Conservation (phyloP, 306 rosid genomes). For the Coriaria nepalensis region DNA sequence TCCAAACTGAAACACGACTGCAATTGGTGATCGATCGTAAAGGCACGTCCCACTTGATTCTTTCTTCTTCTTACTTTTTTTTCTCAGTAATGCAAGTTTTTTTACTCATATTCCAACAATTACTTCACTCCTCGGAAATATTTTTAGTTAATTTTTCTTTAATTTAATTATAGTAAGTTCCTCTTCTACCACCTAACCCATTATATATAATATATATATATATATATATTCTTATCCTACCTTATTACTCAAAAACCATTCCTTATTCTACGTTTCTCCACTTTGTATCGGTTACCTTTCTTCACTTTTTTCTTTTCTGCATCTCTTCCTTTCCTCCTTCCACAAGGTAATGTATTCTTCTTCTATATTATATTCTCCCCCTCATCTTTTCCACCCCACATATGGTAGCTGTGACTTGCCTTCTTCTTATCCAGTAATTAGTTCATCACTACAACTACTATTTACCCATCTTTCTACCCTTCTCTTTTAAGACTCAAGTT, state of each 20-base stretch:
- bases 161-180: no score
- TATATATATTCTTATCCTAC: constrained; percentile 60
- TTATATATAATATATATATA: constrained; percentile 5
- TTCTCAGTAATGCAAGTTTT: no score
- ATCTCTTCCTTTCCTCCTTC: constrained; percentile 37
- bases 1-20: no score
- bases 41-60: no score
- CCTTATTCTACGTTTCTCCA: constrained; percentile 5
- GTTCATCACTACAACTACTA: not conserved
- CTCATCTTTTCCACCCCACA: not conserved
- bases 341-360: constrained; percentile 27
- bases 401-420: not conserved
- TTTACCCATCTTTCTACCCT: not conserved
- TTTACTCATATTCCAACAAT: no score
- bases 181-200: not conserved
- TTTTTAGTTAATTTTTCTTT: no score
- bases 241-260: constrained; percentile 38
- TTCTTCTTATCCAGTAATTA: no score
- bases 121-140: no score
- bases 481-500: not conserved
- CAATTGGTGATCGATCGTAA: no score
- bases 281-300: constrained; percentile 27
- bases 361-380: constrained; percentile 11
- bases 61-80: no score
- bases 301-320: constrained; percentile 23